These are phyloP conservation scores for Sicyos edulis DNA, from an alignment of 306 rosid genomes.

Conservation along the genomic window DNA sequence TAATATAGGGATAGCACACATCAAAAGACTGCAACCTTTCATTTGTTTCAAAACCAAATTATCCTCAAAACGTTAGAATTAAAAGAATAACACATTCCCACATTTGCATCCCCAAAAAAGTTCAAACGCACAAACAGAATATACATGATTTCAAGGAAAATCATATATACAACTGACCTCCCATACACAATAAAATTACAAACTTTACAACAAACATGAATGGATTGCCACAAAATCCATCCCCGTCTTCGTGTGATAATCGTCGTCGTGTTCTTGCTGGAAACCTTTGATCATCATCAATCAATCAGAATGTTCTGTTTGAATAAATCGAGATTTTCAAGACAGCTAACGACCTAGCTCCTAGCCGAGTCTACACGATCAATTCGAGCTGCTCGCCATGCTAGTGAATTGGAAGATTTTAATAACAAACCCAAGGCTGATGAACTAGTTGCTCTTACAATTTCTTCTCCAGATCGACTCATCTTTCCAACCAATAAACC, in stretches of 20 bases:
- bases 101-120: conserved; percentile 11
- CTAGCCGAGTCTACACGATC: conserved; percentile 44
- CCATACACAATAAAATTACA: conserved; percentile 20
- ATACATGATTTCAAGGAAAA: conserved; percentile 16
- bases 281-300: background rate
- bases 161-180: conserved; percentile 15
- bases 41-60: background rate
- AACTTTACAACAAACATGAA: background rate
- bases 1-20: background rate
- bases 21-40: background rate
- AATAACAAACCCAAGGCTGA: conserved; percentile 76
- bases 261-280: background rate
- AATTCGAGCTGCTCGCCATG: conserved; percentile 45
- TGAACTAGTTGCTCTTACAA: conserved; percentile 85
- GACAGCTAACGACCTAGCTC: conserved; percentile 18
- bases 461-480: conserved; percentile 69
- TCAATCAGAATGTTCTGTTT: background rate
- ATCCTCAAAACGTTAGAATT: background rate
- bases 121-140: background rate
- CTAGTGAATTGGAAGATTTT: conserved; percentile 56
- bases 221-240: background rate
- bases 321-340: background rate
- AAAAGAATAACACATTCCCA: conserved; percentile 13
- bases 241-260: background rate
- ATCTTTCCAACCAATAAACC: conserved; percentile 65